Conservation (phyloP, 345 rosid genomes). For the Dipteronia sinensis region DNA sequence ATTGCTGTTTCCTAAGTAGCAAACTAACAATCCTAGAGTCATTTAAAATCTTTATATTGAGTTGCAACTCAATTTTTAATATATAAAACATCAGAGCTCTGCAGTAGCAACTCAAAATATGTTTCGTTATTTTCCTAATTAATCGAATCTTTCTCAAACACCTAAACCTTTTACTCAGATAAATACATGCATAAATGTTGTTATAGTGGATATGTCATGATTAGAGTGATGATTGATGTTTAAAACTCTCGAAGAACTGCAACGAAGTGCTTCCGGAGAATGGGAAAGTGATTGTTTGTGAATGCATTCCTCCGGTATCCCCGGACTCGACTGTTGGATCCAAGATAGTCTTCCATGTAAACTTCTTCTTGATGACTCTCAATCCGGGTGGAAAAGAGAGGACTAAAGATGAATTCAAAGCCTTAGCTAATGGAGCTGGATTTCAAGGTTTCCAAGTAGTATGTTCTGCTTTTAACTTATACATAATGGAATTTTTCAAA, state of each 20-base stretch:
- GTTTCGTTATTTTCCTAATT: too few relatives aligned
- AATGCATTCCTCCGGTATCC: conserved; percentile 71
- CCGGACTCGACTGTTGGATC: conserved; percentile 70
- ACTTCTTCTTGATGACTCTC: conserved; percentile 85
- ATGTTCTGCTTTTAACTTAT: conserved; percentile 39
- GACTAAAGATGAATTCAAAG: conserved; percentile 72
- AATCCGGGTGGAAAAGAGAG: conserved; percentile 96
- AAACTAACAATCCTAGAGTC: too few relatives aligned
- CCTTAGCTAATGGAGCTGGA: conserved; percentile 71
- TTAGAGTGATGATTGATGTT: conserved; percentile 46
- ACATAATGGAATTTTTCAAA: too few relatives aligned
- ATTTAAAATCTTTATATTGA: too few relatives aligned
- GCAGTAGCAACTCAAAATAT: too few relatives aligned
- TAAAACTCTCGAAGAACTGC: conserved; percentile 73
- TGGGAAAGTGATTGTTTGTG: conserved; percentile 80
- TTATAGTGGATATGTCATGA: too few relatives aligned
- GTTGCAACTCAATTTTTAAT: too few relatives aligned
- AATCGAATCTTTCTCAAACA: too few relatives aligned
- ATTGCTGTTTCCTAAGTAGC: too few relatives aligned
- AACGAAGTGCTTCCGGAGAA: conserved; percentile 64
- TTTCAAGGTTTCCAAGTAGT: conserved; percentile 63
- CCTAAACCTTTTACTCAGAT: too few relatives aligned
- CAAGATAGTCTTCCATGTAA: conserved; percentile 66
- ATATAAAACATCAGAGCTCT: too few relatives aligned
- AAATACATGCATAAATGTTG: too few relatives aligned